phyloP scores from a whole-genome alignment of 805 yeast species.

The Danielia reshetovae region DNA sequence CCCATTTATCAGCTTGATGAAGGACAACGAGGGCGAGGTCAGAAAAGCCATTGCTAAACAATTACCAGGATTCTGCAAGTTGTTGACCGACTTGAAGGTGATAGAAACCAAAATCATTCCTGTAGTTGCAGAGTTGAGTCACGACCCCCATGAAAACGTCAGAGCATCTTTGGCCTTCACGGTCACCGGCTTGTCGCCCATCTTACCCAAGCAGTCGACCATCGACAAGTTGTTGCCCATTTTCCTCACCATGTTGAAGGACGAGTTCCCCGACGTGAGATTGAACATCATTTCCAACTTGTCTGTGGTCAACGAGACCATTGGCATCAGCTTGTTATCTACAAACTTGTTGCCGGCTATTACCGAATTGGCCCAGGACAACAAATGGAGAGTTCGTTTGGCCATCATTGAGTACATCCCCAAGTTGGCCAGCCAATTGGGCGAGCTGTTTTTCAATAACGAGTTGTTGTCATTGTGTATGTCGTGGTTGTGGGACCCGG shows the following conservation, averaged over 20 bases:
- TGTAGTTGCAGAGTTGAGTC: slow-evolving; percentile 73
- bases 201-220: slow-evolving; percentile 80
- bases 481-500: slow-evolving; percentile 99
- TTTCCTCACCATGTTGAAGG: slow-evolving; percentile 89
- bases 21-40: slow-evolving; percentile 93
- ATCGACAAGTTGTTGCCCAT: slow-evolving; percentile 81
- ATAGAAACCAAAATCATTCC: slow-evolving; percentile 75
- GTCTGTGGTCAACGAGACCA: slow-evolving; percentile 87
- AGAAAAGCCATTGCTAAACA: slow-evolving; percentile 93
- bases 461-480: slow-evolving; percentile 86
- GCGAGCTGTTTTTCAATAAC: slow-evolving; percentile 88
- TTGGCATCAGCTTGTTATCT: slow-evolving; percentile 84
- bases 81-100: slow-evolving; percentile 43
- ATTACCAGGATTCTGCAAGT: slow-evolving; percentile 67
- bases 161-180: slow-evolving; percentile 89
- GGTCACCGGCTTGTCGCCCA: slow-evolving; percentile 80
- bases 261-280: slow-evolving; percentile 95
- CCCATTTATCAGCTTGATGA: slow-evolving; percentile 72
- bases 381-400: slow-evolving; percentile 95
- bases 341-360: slow-evolving; percentile 92
- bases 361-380: slow-evolving; percentile 91
- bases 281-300: slow-evolving; percentile 89
- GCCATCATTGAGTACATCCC: slow-evolving; percentile 98
- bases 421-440: slow-evolving; percentile 87
- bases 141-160: slow-evolving; percentile 90